Conservation (phyloP, 2,329 filamentous ascomycete genomes). For the Botrytis sinoallii region DNA sequence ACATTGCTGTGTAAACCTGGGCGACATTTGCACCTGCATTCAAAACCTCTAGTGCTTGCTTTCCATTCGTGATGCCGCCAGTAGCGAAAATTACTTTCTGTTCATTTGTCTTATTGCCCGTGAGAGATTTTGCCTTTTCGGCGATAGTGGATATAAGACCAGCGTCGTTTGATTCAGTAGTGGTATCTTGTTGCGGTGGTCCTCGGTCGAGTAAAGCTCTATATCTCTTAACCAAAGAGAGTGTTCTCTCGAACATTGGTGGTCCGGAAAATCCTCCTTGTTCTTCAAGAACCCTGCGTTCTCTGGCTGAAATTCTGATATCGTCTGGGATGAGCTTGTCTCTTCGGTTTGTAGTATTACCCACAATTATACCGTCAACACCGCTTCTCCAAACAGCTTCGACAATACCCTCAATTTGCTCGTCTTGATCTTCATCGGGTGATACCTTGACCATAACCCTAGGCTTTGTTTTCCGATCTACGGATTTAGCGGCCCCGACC, state of each 20-base stretch:
- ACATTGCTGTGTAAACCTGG: slow-evolving; percentile 81
- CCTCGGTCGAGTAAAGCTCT: slow-evolving; percentile 61
- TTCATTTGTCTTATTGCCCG: background rate
- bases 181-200: slow-evolving; percentile 34
- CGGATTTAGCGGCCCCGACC: slow-evolving; percentile 69
- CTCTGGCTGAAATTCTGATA: slow-evolving; percentile 60
- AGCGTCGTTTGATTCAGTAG: slow-evolving; percentile 28
- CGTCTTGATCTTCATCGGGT: slow-evolving; percentile 84
- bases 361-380: slow-evolving; percentile 93
- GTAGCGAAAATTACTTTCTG: slow-evolving; percentile 87
- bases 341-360: slow-evolving; percentile 90
- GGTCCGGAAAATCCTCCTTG: slow-evolving; percentile 89
- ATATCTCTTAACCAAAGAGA: slow-evolving; percentile 77
- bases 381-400: slow-evolving; percentile 79
- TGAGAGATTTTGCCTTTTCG: slow-evolving; percentile 35
- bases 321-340: slow-evolving; percentile 67
- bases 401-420: slow-evolving; percentile 84
- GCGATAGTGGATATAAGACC: slow-evolving; percentile 39
- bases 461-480: slow-evolving; percentile 69
- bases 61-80: slow-evolving; percentile 85
- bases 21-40: slow-evolving; percentile 88
- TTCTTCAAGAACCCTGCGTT: slow-evolving; percentile 68
- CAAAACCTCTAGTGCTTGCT: slow-evolving; percentile 76
- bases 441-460: slow-evolving; percentile 97
- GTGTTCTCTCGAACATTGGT: slow-evolving; percentile 77